phyloP scores from a whole-genome alignment of 1,284 basidiomycete species.

The Testicularia cyperi region DNA sequence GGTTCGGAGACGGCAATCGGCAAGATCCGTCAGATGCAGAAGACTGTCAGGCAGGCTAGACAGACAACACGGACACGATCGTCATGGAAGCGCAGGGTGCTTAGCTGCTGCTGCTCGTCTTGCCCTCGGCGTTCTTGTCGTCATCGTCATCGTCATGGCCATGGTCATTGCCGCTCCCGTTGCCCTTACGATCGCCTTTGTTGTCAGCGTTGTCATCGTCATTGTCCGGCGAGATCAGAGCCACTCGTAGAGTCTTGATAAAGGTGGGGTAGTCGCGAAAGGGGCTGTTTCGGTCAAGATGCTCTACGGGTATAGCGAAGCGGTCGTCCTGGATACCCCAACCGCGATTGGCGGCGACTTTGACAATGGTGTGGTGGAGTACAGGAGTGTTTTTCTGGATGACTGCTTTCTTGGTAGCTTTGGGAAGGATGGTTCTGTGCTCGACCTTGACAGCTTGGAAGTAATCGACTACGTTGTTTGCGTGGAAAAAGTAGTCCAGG shows the following conservation, averaged over 20 bases:
- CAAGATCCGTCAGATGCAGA: too few relatives aligned
- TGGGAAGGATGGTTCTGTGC: constrained; percentile 1
- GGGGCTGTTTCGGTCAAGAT: constrained; percentile 1
- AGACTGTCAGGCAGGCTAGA: too few relatives aligned
- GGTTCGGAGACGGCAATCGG: too few relatives aligned
- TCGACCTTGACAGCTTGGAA: constrained; percentile 8
- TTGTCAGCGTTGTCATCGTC: constrained; percentile 6
- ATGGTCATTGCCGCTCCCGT: constrained; percentile 1
- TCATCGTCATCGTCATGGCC: constrained; percentile 3
- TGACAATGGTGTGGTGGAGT: constrained; percentile 30
- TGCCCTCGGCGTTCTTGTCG: too few relatives aligned
- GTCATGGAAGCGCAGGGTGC: too few relatives aligned
- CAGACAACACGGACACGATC: too few relatives aligned
- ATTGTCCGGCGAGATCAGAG: constrained; percentile 12
- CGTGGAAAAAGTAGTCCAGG: constrained; percentile 27
- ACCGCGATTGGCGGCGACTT: constrained; percentile 14
- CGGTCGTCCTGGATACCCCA: constrained; percentile 26
- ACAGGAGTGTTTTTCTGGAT: constrained; percentile 18
- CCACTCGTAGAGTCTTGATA: constrained; percentile 24
- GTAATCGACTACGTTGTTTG: constrained; percentile 5
- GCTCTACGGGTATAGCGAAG: constrained; percentile 7
- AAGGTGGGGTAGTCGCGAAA: constrained; percentile 33
- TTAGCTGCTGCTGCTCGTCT: too few relatives aligned
- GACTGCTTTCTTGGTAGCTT: constrained; percentile 19
- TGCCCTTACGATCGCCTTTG: constrained; percentile 1